Evolutionary conservation across 202 grass and related monocot species (phyloP), one percentile per base, ranked within the genome.

Genomic region (Panicum hallii): DNA sequence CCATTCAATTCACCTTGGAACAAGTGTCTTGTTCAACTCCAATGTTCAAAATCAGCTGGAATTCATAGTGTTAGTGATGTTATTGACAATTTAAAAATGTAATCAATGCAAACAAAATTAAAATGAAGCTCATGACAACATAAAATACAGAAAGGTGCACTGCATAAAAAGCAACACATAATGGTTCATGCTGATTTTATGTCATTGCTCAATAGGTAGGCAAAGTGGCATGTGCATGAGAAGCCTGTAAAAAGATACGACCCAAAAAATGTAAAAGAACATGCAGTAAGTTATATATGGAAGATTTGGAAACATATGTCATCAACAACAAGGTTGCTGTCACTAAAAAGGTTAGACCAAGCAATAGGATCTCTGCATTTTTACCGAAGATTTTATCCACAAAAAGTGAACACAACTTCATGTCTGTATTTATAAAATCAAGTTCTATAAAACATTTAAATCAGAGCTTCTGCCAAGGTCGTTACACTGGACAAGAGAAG

Each of bases 1-100:
- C 88, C 83, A 88, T 87, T 82, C 30, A 71, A 80, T 28, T 44
- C 15, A 65, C 32, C 54, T 81, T 47, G 4, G 46, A 88, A 73
- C n/a, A 65, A 48, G 47, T 50, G 15, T 20, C 70, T 47, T 44
- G 63, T 61, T 81, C 46, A 72, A 83, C 45, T 83, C 38, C 8
- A 42, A 81, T 77, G 40, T 45, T 20, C 28, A 82, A 61, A 65
- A 36, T 89, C 44, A 42, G 65, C 78, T 86, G 56, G 20, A 89
- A 66, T 8, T 9, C 55, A 70, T 11, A 83, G 67, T 14, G 53
- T 47, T 56, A 71, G 22, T 11, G 4, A 5, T 64, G 84, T 80
- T 67, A 84, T 13, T 43, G 40, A 61, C 49, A 69, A 74, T 83
- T 67, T 83, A 83, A n/a, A 23, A 77, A 11, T 49, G 54, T 2